Evolutionary conservation across 148 eudicot species (phyloP), one percentile per base, ranked within the genome.

Genomic region (Fallopia convolvulus): DNA sequence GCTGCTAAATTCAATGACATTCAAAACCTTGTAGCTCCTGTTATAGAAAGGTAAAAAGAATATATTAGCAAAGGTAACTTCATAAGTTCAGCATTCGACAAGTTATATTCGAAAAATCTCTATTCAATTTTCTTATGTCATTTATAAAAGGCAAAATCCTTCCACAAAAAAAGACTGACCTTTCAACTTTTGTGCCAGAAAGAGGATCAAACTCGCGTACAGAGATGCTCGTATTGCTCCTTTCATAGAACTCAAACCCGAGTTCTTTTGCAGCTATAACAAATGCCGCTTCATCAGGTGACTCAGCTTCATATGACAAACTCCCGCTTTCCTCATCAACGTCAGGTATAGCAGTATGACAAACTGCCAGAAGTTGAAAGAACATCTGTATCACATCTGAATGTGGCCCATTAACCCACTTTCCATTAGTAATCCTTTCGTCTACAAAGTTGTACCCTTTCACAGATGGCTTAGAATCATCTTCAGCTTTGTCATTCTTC

Each of bases 281-380:
- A 83, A 88, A 83, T 10, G 94, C 92, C 5, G 88, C 86, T 76
- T 90, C 94, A 76, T 88, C 92, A 15, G 94, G 94, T 42, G 91
- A 90, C 77, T 88, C 94, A 11, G 91, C 94, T 86, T 90, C 94
- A 78, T 90, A 90, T 12, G 84, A 75, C 74, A 83, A 70, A 68
- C 18, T 78, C 20, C 89, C 84, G 2, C 77, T 84, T 82, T 81
- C 85, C 50, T 90, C 90, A 78, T 88, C 87, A 44, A 71, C 40
- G 58, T 85, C 88, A 70, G 90, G 92, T 77, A 90, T 88, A n/a
- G 85, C 94, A 47, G 90, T 88, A 74, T 90, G 92, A 66, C 94
- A 90, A 21, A 90, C 79, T 71, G 94, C 88, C 83, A 90, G 70
- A 56, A 90, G 48, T 74, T 80, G 83, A 60, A 90, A 82, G 78